Evolutionary conservation across 1,284 basidiomycete genomes (phyloP).

Genomic region (Neonothopanus nambi): DNA sequence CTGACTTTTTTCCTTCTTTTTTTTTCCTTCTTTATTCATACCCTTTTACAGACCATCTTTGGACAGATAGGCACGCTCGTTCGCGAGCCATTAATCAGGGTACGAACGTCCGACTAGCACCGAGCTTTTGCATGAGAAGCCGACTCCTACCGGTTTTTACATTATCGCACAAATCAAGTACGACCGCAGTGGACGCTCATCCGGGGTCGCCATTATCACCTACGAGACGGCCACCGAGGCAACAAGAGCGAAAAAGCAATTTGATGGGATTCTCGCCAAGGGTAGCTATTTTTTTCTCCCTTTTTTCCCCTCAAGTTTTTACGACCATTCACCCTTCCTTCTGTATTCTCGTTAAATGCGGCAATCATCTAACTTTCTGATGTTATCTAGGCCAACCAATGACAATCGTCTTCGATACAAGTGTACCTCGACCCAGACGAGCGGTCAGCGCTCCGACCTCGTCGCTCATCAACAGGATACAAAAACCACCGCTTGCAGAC

Average conservation of each 20-base stretch:
- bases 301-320: too few relatives aligned
- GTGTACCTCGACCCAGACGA: slow-evolving; percentile 42
- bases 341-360: not conserved
- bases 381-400: slow-evolving; percentile 73
- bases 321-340: slow-evolving; percentile 3
- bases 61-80: slow-evolving; percentile 90
- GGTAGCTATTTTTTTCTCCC: slow-evolving; percentile 65
- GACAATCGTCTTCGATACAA: slow-evolving; percentile 67
- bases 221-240: slow-evolving; percentile 83
- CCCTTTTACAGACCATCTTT: slow-evolving; percentile 74
- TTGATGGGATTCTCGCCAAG: slow-evolving; percentile 89
- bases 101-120: slow-evolving; percentile 71
- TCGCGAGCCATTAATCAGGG: slow-evolving; percentile 91
- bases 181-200: slow-evolving; percentile 93
- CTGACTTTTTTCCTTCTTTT: not conserved
- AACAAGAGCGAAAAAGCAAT: slow-evolving; percentile 81
- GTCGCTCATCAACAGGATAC: slow-evolving; percentile 63
- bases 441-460: slow-evolving; percentile 45
- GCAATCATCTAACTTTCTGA: slow-evolving; percentile 11
- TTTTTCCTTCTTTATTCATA: slow-evolving; percentile 15
- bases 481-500: slow-evolving; percentile 61
- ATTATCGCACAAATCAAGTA: slow-evolving; percentile 65
- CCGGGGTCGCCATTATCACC: slow-evolving; percentile 80
- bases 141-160: slow-evolving; percentile 36
- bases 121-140: slow-evolving; percentile 52